These are phyloP conservation scores for Coprinopsis marcescibilis DNA, from an alignment of 768 basidiomycete species.

Conservation along the genomic window DNA sequence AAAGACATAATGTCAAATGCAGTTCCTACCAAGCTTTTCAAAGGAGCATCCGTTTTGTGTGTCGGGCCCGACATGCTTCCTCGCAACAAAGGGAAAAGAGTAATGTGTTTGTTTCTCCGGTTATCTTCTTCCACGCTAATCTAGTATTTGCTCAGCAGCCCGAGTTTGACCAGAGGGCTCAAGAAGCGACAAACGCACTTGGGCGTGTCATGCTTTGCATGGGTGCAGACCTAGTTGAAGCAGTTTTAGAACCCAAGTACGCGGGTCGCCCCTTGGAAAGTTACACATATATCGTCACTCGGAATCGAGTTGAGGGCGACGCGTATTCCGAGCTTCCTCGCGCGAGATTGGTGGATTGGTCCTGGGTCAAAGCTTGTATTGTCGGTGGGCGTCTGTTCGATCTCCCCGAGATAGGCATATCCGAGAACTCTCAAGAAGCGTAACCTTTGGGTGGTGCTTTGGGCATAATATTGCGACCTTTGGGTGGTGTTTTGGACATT, in stretches of 20 bases:
- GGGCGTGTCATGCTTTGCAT: slow-evolving; percentile 70
- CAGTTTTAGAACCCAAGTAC: slow-evolving; percentile 41
- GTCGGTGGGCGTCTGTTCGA: slow-evolving; percentile 52
- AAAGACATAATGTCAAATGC: slow-evolving; percentile 52
- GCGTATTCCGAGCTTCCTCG: neutral
- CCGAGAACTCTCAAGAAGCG: slow-evolving; percentile 21
- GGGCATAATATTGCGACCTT: neutral
- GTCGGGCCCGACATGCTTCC: slow-evolving; percentile 54
- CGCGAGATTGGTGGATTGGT: slow-evolving; percentile 38
- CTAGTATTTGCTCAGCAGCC: neutral
- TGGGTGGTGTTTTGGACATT: no score
- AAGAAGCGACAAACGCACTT: slow-evolving; percentile 40
- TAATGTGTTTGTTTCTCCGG: slow-evolving; percentile 9
- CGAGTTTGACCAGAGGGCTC: slow-evolving; percentile 24
- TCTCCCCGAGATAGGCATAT: slow-evolving; percentile 23
- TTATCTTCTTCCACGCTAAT: neutral
- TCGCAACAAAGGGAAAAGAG: slow-evolving; percentile 34
- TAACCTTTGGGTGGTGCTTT: slow-evolving; percentile 9
- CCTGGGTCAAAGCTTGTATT: slow-evolving; percentile 77
- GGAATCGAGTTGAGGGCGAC: slow-evolving; percentile 24
- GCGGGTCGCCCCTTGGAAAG: slow-evolving; percentile 29
- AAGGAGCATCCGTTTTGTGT: slow-evolving; percentile 50
- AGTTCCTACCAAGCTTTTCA: slow-evolving; percentile 54
- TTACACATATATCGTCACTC: slow-evolving; percentile 63
- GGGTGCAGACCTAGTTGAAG: slow-evolving; percentile 71